Evolutionary conservation across 2,329 filamentous ascomycete genomes (phyloP), one percentile per base, ranked within the genome.

Genomic region (Herpomyces periplanetae): DNA sequence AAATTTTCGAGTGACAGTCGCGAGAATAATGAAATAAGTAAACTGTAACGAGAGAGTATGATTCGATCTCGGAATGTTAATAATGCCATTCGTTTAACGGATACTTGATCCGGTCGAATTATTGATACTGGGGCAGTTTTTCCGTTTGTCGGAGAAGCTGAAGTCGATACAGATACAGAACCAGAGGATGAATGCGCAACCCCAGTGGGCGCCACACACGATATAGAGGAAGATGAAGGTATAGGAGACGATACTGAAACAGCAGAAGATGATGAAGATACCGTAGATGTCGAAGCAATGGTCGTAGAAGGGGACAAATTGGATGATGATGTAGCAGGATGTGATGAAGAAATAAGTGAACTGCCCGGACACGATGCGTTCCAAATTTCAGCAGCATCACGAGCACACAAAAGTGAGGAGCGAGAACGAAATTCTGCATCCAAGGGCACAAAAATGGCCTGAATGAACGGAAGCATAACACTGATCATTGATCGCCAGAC

Each of bases 401-500:
- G 57, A 0, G 51, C 38, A 1, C 51, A 59, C 51, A 91, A 61
- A 21, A 91, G 51, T 0, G 55, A 46, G 8, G 80, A 80, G 17
- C 52, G 51, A 4, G 75, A 80, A 20, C 68, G 61, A 34, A 96
- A 85, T 34, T 96, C 80, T 5, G 87, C 51, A 31, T 96, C 80
- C 1, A 96, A 43, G 0, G 73, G 80, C 2, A 96, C 43, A 33
- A 96, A 88, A 1, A 88, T 73, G 1, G 75, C 71, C 41, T 91
- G 75, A 30, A 96, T 59, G 32, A 87, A 91, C 0, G 80, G 80
- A 3, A 91, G 41, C 14, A 91, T 66, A 4, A 55, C 64, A 2
- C 69, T 75, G 31, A 88, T 88, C 0, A 80, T 73, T 17, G 80
- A 59, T 23, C 84, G 54, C 80, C 80, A 96, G 32, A 88, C 58